Evolutionary conservation across 495 filamentous ascomycete genomes (phyloP), one percentile per base, ranked within the genome.

Genomic region (Tuber microsphaerosporum): DNA sequence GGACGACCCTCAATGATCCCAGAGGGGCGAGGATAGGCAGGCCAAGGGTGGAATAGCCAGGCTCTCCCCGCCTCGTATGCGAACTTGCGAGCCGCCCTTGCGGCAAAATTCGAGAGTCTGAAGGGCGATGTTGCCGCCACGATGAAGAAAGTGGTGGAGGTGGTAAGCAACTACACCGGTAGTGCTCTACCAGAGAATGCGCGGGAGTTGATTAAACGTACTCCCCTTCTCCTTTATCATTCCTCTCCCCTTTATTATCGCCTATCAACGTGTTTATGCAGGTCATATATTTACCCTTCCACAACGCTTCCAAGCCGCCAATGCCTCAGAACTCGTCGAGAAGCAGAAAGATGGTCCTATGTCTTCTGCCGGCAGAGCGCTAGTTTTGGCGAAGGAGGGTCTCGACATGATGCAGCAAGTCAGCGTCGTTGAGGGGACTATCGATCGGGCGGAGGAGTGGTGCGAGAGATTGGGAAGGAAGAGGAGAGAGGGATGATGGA

Each of bases 341-440:
- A 75, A 76, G 31, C 72, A 79, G 22, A 69, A 76, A 19, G 73
- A 79, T 68, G 77, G 76, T 1, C 77, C 77, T 3, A 76, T 76
- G 19, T 79, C 77, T 7, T 79, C 77, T 2, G 77, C 77, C 17
- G 79, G 78, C 26, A 92, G 90, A 22, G 93, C 93, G 46, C 80
- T 97, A 17, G 89, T 94, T 0, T 88, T 98, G 44, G 93, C 93
- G 3, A 91, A 91, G 75, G 94, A 97, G 83, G 92, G 93, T 3
- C 86, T 98, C 37, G 92, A 96, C 77, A 94, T 97, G 88, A 92
- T 97, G 87, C 86, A 88, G 0, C 92, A 96, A 82, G 93, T 98
- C 65, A 92, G 88, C 39, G 90, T 94, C 0, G 88, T 97, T 39
- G 90, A 93, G 79, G 89, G 90, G n/a, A 97, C 94, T 6, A 89